phyloP scores from a whole-genome alignment of 1,139 yeast species.

The Meyerozyma elateridarum region DNA sequence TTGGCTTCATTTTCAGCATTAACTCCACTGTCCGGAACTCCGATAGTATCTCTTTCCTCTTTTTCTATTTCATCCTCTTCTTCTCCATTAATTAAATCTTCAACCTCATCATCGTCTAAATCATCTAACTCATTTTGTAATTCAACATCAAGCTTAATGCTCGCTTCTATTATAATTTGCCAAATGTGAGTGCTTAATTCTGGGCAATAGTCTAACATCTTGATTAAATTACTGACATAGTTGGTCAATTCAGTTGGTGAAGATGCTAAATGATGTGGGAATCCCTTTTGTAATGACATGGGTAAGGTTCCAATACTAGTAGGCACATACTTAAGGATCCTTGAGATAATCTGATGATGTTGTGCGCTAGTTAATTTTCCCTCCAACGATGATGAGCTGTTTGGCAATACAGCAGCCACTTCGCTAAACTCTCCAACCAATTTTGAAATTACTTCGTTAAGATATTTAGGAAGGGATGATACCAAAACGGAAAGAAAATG shows the following conservation, averaged over 20 bases:
- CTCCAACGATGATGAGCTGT: constrained; percentile 4
- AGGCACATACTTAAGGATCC: constrained; percentile 70
- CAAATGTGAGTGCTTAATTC: constrained; percentile 73
- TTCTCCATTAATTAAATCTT: constrained; percentile 53
- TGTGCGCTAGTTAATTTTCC: constrained; percentile 20
- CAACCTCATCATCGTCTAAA: constrained; percentile 69
- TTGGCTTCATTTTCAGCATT: constrained; percentile 19
- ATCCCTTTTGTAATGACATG: constrained; percentile 49
- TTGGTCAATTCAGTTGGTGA: constrained; percentile 49
- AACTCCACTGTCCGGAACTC: constrained; percentile 13
- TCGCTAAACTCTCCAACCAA: constrained; percentile 55
- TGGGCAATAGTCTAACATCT: constrained; percentile 60
- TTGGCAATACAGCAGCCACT: constrained; percentile 14
- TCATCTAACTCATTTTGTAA: constrained; percentile 85
- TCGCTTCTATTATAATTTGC: constrained; percentile 73
- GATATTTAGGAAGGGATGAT: constrained; percentile 84
- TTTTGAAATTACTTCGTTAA: constrained; percentile 71
- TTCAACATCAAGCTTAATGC: constrained; percentile 90
- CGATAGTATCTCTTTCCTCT: constrained; percentile 16
- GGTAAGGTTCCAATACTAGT: constrained; percentile 70
- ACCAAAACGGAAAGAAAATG: constrained; percentile 75
- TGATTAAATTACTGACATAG: constrained; percentile 62
- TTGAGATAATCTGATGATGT: constrained; percentile 68
- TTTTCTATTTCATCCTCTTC: constrained; percentile 36
- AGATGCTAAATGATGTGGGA: constrained; percentile 76